phyloP scores from a whole-genome alignment of 306 rosid species.

The Malus sylvestris region DNA sequence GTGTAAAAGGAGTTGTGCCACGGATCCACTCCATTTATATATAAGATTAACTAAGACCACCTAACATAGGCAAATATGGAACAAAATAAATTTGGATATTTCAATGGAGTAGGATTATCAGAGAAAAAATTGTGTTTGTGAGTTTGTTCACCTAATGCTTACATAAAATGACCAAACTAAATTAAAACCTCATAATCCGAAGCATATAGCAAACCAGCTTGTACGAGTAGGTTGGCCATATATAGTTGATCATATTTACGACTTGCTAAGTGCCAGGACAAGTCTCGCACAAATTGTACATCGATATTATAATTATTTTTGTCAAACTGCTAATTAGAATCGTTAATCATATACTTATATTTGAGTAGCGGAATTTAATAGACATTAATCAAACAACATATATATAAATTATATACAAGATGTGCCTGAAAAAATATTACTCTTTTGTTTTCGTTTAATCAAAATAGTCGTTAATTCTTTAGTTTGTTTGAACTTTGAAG shows the following conservation, averaged over 20 bases:
- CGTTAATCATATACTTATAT: background rate
- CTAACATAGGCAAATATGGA: background rate
- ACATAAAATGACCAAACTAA: background rate
- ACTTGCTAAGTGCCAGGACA: background rate
- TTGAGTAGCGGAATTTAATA: background rate
- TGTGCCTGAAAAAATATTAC: background rate
- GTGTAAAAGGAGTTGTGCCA: too few species aligned
- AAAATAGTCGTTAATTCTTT: background rate
- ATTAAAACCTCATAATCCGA: background rate
- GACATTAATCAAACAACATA: background rate
- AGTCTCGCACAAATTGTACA: background rate
- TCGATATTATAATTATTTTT: background rate
- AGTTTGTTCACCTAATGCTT: slow-evolving; percentile 36
- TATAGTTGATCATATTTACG: background rate
- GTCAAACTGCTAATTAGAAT: background rate
- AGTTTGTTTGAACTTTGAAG: background rate
- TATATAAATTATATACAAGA: background rate
- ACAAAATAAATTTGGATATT: background rate
- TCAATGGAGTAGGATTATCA: slow-evolving; percentile 18
- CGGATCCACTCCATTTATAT: too few species aligned
- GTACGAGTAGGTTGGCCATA: slow-evolving; percentile 27
- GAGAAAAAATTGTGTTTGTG: slow-evolving; percentile 9
- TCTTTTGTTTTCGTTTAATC: background rate
- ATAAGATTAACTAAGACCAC: too few species aligned
- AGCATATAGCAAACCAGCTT: background rate